Evolutionary conservation across 306 rosid species (phyloP).

Genomic region (Abrus precatorius): DNA sequence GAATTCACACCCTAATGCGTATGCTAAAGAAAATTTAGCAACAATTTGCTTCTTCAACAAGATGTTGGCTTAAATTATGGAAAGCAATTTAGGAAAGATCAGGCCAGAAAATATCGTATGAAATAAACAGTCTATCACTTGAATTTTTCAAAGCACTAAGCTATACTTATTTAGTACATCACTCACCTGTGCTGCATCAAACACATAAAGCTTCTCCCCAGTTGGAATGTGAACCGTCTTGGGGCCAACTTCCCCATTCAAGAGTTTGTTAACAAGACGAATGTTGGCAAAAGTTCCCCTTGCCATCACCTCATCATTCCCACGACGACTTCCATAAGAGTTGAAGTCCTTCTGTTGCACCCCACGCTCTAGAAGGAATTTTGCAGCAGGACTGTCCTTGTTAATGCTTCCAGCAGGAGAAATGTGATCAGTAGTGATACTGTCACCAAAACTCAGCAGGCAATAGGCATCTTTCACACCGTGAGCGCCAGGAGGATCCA

Average conservation of each 20-base stretch:
- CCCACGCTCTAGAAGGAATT: constrained; percentile 81
- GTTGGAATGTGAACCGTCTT: constrained; percentile 92
- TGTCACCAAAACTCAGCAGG: constrained; percentile 93
- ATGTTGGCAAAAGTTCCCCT: constrained; percentile 99
- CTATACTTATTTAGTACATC: constrained; percentile 21
- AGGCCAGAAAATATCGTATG: constrained; percentile 8
- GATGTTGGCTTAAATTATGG: constrained; percentile 25
- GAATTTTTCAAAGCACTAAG: constrained; percentile 9
- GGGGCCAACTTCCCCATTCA: constrained; percentile 96
- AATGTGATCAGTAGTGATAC: constrained; percentile 98
- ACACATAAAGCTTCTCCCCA: constrained; percentile 91
- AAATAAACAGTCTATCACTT: neutral
- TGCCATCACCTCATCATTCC: constrained; percentile 98
- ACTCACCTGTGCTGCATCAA: constrained; percentile 91
- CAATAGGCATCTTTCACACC: constrained; percentile 98
- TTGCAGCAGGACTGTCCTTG: constrained; percentile 98
- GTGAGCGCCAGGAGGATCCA: constrained; percentile 96
- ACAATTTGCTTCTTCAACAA: neutral
- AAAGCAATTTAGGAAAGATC: constrained; percentile 20
- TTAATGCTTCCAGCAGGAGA: constrained; percentile 99
- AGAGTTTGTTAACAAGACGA: constrained; percentile 94
- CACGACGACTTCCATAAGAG: constrained; percentile 99
- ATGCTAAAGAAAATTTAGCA: neutral
- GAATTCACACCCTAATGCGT: neutral
- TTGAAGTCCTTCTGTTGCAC: constrained; percentile 94